Conservation (phyloP, 441 rosid species). For the Pelargonium cotyledonis region DNA sequence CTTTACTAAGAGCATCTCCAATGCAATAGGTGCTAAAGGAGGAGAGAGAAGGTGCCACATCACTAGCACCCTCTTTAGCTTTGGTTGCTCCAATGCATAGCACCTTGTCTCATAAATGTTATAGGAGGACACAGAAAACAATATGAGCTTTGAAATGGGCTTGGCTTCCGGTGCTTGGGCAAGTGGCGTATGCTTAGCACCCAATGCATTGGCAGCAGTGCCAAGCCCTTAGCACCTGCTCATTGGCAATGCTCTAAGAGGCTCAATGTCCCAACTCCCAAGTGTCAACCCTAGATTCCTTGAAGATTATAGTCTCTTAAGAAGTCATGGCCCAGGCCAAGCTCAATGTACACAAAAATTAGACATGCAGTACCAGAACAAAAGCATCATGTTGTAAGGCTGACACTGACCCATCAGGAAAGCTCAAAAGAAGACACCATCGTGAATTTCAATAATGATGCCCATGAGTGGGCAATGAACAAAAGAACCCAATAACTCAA, state of each 20-base stretch:
- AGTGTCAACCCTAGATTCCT: background rate
- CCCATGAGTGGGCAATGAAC: background rate
- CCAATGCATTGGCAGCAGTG: too few species aligned
- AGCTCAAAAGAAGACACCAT: background rate
- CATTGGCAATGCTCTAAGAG: background rate
- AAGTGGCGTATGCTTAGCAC: too few species aligned
- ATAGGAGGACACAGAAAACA: too few species aligned
- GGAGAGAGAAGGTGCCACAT: too few species aligned
- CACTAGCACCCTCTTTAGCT: too few species aligned
- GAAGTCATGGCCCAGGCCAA: background rate
- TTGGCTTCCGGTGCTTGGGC: too few species aligned
- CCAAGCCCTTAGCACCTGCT: too few species aligned
- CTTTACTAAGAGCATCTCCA: background rate
- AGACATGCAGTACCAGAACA: background rate
- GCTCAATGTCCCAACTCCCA: background rate
- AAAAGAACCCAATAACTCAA: background rate
- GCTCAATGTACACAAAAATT: background rate
- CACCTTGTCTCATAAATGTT: too few species aligned
- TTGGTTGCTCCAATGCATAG: too few species aligned
- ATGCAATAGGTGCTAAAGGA: too few species aligned
- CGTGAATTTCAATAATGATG: background rate
- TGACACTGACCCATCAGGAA: background rate
- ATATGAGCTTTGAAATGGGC: too few species aligned
- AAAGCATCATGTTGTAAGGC: background rate
- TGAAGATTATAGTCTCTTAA: background rate